phyloP scores from a whole-genome alignment of 306 rosid species.

The Cucurbita ficifolia region DNA sequence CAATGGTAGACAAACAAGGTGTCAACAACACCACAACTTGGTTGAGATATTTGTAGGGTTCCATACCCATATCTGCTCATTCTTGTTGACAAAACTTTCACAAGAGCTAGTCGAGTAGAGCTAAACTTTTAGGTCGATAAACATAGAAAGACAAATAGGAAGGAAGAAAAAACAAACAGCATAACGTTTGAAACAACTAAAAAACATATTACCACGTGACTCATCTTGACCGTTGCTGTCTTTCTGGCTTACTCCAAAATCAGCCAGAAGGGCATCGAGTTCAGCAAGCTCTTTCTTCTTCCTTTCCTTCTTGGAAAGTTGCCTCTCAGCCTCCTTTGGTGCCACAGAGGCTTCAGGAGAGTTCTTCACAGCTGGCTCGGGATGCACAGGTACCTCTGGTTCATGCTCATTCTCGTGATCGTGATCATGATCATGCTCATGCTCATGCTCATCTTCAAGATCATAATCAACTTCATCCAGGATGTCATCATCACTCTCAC shows the following conservation, averaged over 20 bases:
- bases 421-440: slow-evolving; percentile 64
- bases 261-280: slow-evolving; percentile 91
- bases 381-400: slow-evolving; percentile 29
- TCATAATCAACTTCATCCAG: slow-evolving; percentile 90
- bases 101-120: neutral
- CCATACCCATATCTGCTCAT: neutral
- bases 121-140: neutral
- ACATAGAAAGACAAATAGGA: neutral
- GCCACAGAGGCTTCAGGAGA: slow-evolving; percentile 30
- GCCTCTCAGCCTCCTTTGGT: slow-evolving; percentile 71
- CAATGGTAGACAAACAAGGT: neutral
- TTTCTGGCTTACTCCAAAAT: slow-evolving; percentile 55
- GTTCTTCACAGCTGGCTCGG: slow-evolving; percentile 42
- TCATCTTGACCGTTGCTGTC: slow-evolving; percentile 55
- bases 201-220: slow-evolving; percentile 37
- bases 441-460: slow-evolving; percentile 74
- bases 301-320: slow-evolving; percentile 79
- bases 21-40: neutral
- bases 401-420: slow-evolving; percentile 39
- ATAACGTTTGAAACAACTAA: neutral
- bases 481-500: slow-evolving; percentile 75
- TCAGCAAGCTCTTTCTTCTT: slow-evolving; percentile 95
- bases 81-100: neutral
- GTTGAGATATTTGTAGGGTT: neutral
- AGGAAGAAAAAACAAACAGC: neutral